Evolutionary conservation across 2,329 filamentous ascomycete species (phyloP).

Genomic region (Raffaelea albimanens): DNA sequence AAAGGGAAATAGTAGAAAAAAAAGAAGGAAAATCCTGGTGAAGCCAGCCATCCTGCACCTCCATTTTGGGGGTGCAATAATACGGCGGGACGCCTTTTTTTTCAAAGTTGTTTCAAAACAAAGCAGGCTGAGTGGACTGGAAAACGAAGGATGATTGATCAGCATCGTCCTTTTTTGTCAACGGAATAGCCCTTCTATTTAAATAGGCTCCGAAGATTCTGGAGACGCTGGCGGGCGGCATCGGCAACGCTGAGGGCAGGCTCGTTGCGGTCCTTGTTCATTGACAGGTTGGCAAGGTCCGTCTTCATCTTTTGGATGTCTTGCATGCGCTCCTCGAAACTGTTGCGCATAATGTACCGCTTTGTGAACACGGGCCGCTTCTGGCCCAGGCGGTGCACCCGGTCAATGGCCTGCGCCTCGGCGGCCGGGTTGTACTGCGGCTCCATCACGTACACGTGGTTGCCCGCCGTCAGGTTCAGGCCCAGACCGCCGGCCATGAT

Average conservation of each 20-base stretch:
- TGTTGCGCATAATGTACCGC: constrained; percentile 80
- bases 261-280: constrained; percentile 18
- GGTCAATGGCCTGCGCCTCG: constrained; percentile 88
- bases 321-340: constrained; percentile 92
- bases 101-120: neutral
- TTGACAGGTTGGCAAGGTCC: constrained; percentile 66
- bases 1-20: too few species aligned
- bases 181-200: too few species aligned
- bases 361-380: constrained; percentile 79
- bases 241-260: constrained; percentile 30
- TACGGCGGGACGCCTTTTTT: too few species aligned
- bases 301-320: constrained; percentile 87
- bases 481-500: constrained; percentile 88
- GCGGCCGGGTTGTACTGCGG: constrained; percentile 95
- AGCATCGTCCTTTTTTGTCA: neutral
- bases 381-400: constrained; percentile 85
- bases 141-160: too few species aligned
- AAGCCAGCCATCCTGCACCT: too few species aligned
- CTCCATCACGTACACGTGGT: constrained; percentile 92
- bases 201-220: constrained; percentile 51
- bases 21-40: too few species aligned
- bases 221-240: constrained; percentile 28
- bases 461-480: constrained; percentile 80
- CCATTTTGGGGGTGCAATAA: too few species aligned
- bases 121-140: too few species aligned